Evolutionary conservation across 768 basidiomycete species (phyloP), one percentile per base, ranked within the genome.

Genomic region (Omphalotus guepiniiformis): DNA sequence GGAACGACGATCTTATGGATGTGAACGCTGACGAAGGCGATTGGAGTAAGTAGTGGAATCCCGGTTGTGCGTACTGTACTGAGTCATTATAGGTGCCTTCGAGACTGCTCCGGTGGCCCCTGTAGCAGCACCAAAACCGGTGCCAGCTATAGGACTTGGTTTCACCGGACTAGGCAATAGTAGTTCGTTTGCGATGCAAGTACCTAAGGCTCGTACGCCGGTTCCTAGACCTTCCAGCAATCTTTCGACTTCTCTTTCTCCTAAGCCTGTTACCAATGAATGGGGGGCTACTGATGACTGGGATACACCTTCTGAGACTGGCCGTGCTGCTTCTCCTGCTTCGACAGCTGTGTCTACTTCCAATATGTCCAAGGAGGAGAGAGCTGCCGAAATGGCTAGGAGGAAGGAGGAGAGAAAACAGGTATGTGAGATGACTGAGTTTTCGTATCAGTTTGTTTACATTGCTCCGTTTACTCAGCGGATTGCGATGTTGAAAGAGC

Each of bases 21-120:
- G 83, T 97, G 3, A 85, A 93, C 58, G 93, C 89, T 0, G 94
- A 98, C 56, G 79, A 83, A 21, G 94, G 85, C 57, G 95, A 97
- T 60, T 99, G 94, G 94, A 88, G 94, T 89, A 61, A 60, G 85
- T 74, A 3, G 11, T 49, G 16, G 28, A 22, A 6, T 7, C 41
- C 46, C 27, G n/a, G 19, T 41, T 46, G 19, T 49, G 29, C 45
- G 30, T 12, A 39, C 48, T 21, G 39, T n/a, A 28, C 12, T 42
- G 34, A 3, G 23, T 19, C 13, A 23, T 47, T 46, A 11, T 44
- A 85, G 89, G 81, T 59, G 85, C 82, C n/a, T 92, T 92, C 54
- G 88, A 91, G 63, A 78, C 78, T 47, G 77, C 75, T n/a, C 66
- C 68, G 21, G 52, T 62, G 18, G 37, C 34, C 18, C 55, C 61